phyloP scores from a whole-genome alignment of 2,329 filamentous ascomycete species.

The Apiospora rasikravindrae region DNA sequence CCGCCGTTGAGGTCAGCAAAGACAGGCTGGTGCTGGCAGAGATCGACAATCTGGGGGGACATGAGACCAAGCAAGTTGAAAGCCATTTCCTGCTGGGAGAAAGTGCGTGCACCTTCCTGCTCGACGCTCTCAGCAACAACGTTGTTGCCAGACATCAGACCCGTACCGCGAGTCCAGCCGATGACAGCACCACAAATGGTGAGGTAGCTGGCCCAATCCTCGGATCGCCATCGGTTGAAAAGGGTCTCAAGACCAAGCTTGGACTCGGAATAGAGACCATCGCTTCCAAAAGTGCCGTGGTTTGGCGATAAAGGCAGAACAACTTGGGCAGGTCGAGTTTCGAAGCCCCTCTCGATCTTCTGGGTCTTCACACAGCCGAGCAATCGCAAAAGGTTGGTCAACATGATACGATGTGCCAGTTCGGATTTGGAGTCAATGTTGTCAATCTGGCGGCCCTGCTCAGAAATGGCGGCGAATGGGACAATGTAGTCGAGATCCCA shows the following conservation, averaged over 20 bases:
- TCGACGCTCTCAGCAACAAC: constrained; percentile 97
- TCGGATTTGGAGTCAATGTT: constrained; percentile 97
- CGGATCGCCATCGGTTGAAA: constrained; percentile 98
- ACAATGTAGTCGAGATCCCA: constrained; percentile 98
- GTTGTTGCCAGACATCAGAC: constrained; percentile 98
- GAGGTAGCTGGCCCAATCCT: constrained; percentile 96
- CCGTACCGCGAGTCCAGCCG: constrained; percentile 97
- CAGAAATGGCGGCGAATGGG: constrained; percentile 95
- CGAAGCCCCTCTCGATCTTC: constrained; percentile 85
- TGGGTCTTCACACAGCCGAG: constrained; percentile 89
- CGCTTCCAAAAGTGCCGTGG: constrained; percentile 97
- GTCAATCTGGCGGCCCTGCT: constrained; percentile 97
- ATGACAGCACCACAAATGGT: constrained; percentile 98
- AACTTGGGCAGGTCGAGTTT: constrained; percentile 95
- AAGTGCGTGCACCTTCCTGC: constrained; percentile 94
- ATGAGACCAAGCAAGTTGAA: constrained; percentile 97
- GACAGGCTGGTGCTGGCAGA: constrained; percentile 94
- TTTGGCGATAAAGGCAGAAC: constrained; percentile 96
- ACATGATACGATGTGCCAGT: constrained; percentile 97
- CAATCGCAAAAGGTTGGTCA: constrained; percentile 93
- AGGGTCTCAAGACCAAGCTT: constrained; percentile 96
- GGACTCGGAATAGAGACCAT: constrained; percentile 97
- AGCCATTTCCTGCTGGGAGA: constrained; percentile 99
- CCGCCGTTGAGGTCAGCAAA: constrained; percentile 98
- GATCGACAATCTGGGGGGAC: constrained; percentile 90